A percentile compares a stretch with the other conserved stretches of the same genome.
Evolutionary conservation across 1,284 basidiomycete genomes (phyloP).

Genomic region (Boletus subluridellus): DNA sequence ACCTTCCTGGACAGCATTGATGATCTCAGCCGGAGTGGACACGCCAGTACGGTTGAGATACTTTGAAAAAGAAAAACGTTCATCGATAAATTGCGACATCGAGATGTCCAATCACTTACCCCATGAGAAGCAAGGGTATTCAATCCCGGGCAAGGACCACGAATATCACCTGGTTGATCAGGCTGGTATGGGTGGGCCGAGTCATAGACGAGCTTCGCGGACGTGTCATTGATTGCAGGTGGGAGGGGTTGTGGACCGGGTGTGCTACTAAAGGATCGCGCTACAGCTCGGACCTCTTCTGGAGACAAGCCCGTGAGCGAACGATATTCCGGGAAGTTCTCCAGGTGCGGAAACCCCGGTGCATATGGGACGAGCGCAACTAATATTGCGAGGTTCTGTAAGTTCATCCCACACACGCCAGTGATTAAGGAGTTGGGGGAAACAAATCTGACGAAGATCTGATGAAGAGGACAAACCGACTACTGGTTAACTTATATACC

Average conservation of each 20-base stretch:
- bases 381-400: conserved; percentile 5
- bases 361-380: conserved; percentile 8
- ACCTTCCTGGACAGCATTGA: conserved; percentile 27
- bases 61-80: not conserved
- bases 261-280: conserved; percentile 14
- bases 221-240: conserved; percentile 25
- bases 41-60: conserved; percentile 17
- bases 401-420: conserved; percentile 8
- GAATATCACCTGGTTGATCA: no score
- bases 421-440: not conserved
- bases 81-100: not conserved
- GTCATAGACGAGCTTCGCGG: conserved; percentile 7
- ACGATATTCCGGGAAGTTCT: conserved; percentile 21
- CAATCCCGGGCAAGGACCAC: no score
- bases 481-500: conserved; percentile 16
- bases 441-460: not conserved
- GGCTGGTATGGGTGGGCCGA: no score
- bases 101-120: conserved; percentile 10
- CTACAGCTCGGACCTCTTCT: conserved; percentile 13
- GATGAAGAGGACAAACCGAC: not conserved
- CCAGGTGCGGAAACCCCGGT: conserved; percentile 15
- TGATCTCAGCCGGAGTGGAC: conserved; percentile 26
- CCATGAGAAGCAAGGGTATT: conserved; percentile 4
- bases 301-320: conserved; percentile 22
- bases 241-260: conserved; percentile 28